Conservation (phyloP, 768 basidiomycete genomes). For the Lentinula sp. region DNA sequence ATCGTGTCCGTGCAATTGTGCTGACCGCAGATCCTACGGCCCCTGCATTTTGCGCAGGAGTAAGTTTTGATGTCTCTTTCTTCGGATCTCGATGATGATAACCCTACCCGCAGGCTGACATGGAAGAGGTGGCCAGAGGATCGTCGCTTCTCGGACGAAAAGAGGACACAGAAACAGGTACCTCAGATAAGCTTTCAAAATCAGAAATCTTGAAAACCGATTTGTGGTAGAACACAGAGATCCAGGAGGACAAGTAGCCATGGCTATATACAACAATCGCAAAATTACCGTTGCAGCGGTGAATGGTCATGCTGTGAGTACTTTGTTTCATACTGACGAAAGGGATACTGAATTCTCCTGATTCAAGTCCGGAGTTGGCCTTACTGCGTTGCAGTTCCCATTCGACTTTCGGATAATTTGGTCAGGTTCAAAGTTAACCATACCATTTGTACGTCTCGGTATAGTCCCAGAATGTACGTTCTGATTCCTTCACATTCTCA, state of each 20-base stretch:
- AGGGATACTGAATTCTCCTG: not conserved
- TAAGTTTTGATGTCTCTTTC: conserved; percentile 17
- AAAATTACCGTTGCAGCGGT: conserved; percentile 49
- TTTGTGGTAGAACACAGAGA: conserved; percentile 33
- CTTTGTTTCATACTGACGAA: not conserved
- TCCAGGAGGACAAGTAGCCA: conserved; percentile 36
- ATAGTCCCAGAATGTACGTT: conserved; percentile 27
- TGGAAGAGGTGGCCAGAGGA: conserved; percentile 31
- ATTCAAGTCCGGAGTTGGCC: conserved; percentile 36
- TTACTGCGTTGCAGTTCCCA: conserved; percentile 42
- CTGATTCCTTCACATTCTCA: not conserved
- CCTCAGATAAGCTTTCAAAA: no score
- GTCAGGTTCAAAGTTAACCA: conserved; percentile 39
- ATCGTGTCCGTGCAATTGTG: conserved; percentile 48
- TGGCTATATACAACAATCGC: conserved; percentile 45
- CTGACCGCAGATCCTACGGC: conserved; percentile 46
- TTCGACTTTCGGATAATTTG: conserved; percentile 48
- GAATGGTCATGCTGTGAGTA: conserved; percentile 42
- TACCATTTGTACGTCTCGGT: conserved; percentile 46
- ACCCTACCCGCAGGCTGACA: not conserved
- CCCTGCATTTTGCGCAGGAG: conserved; percentile 50
- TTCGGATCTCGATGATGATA: conserved; percentile 18
- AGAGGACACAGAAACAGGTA: not conserved
- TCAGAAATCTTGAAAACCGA: not conserved
- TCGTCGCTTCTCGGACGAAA: conserved; percentile 25